Evolutionary conservation across 345 rosid species (phyloP).

Genomic region (Camelina laxa): DNA sequence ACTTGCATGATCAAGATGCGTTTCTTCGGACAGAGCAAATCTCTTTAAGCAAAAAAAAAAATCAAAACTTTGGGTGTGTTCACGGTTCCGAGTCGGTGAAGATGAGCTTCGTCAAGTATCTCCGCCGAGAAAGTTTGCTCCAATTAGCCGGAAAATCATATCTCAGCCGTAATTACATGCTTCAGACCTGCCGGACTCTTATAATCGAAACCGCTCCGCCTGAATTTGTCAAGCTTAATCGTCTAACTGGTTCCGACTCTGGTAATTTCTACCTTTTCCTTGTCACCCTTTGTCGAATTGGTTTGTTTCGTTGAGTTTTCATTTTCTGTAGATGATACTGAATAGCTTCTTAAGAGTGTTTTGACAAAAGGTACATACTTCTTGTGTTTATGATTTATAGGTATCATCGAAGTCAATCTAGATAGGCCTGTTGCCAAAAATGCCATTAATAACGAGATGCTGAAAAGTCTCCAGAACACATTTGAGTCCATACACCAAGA

Average conservation of each 20-base stretch:
- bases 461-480: slow-evolving; percentile 62
- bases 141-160: slow-evolving; percentile 28
- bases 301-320: not conserved
- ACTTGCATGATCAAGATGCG: not conserved
- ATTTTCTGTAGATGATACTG: not conserved
- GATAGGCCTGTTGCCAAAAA: slow-evolving; percentile 73
- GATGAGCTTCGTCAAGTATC: slow-evolving; percentile 43
- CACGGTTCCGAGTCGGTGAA: slow-evolving; percentile 10
- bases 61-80: slow-evolving; percentile 9
- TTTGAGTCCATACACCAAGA: slow-evolving; percentile 65
- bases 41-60: not conserved
- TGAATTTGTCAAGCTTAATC: slow-evolving; percentile 65
- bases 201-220: slow-evolving; percentile 66
- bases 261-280: slow-evolving; percentile 48
- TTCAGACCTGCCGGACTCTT: slow-evolving; percentile 60
- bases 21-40: not conserved
- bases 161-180: slow-evolving; percentile 32
- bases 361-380: not conserved
- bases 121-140: slow-evolving; percentile 35
- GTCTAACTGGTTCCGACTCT: slow-evolving; percentile 64
- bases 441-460: slow-evolving; percentile 78
- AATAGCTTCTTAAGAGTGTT: not conserved
- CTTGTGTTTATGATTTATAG: slow-evolving; percentile 47
- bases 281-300: not conserved
- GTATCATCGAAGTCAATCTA: slow-evolving; percentile 79